A percentile compares a stretch with the other conserved stretches of the same genome.
Evolutionary conservation across 2,329 filamentous ascomycete genomes (phyloP).

Genomic region (Onygenales sp.): DNA sequence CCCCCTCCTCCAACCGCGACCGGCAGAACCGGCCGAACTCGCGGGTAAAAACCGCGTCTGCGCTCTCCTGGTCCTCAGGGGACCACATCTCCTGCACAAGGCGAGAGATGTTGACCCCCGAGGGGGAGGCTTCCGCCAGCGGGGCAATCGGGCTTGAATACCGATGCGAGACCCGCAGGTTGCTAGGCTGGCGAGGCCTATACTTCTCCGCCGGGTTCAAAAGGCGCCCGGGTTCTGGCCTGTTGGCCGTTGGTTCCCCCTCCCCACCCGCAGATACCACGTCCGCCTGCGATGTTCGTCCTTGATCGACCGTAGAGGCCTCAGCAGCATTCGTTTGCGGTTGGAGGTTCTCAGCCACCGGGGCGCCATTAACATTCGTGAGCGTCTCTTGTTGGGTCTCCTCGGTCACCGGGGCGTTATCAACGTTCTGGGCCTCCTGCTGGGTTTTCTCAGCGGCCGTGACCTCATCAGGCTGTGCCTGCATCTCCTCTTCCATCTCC

Average conservation of each 20-base stretch:
- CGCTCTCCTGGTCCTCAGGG: slow-evolving; percentile 2
- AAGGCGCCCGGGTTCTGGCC: too few relatives aligned
- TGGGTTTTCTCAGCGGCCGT: too few relatives aligned
- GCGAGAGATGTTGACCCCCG: background rate
- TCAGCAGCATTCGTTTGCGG: too few relatives aligned
- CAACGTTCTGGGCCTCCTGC: background rate
- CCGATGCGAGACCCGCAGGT: slow-evolving; percentile 11
- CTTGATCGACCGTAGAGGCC: too few relatives aligned
- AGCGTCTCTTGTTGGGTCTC: background rate
- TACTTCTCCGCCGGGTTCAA: slow-evolving; percentile 26
- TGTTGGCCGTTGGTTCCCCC: too few relatives aligned
- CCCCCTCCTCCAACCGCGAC: background rate
- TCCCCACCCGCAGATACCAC: too few relatives aligned
- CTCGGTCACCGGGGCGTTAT: background rate
- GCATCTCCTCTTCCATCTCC: background rate
- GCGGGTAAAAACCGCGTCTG: slow-evolving; percentile 2
- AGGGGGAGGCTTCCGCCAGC: background rate
- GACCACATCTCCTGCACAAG: slow-evolving; percentile 4
- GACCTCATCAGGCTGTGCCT: background rate
- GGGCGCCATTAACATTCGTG: too few relatives aligned
- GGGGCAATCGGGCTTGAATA: slow-evolving; percentile 6
- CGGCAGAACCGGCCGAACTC: slow-evolving; percentile 3
- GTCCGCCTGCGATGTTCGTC: too few relatives aligned
- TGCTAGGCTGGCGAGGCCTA: slow-evolving; percentile 34
- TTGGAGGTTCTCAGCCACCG: too few relatives aligned